phyloP scores from a whole-genome alignment of 768 basidiomycete genomes.

The Hericium alpestre region DNA sequence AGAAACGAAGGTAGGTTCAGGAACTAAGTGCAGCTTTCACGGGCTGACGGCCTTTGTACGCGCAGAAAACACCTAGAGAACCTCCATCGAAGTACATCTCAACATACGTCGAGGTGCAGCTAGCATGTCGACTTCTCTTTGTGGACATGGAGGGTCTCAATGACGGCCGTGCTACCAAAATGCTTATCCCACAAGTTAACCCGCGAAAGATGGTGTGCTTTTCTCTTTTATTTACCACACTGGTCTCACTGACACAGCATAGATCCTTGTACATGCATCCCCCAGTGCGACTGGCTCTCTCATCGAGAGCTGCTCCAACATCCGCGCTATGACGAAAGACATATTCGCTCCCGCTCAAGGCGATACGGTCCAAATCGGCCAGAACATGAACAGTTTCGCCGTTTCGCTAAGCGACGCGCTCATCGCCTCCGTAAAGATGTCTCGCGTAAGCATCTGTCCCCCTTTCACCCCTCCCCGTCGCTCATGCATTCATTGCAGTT shows the following conservation, averaged over 20 bases:
- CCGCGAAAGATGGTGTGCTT: constrained; percentile 81
- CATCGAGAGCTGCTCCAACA: constrained; percentile 70
- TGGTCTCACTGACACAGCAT: constrained; percentile 3
- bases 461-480: constrained; percentile 5
- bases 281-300: constrained; percentile 57
- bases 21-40: neutral
- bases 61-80: constrained; percentile 65
- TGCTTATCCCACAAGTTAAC: constrained; percentile 91
- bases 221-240: too few species aligned
- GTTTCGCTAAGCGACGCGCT: constrained; percentile 88
- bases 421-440: constrained; percentile 70
- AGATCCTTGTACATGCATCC: constrained; percentile 87
- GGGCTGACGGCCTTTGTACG: neutral
- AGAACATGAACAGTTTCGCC: constrained; percentile 91
- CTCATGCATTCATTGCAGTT: constrained; percentile 42
- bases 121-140: constrained; percentile 81
- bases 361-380: constrained; percentile 85
- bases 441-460: constrained; percentile 46
- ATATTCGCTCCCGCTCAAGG: constrained; percentile 69
- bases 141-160: constrained; percentile 95
- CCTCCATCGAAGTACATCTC: constrained; percentile 87
- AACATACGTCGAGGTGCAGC: constrained; percentile 62
- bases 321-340: constrained; percentile 86
- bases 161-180: constrained; percentile 94
- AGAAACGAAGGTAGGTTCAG: constrained; percentile 56